Conservation (phyloP, 2,329 filamentous ascomycete genomes). For the Gremmenia infestans region DNA sequence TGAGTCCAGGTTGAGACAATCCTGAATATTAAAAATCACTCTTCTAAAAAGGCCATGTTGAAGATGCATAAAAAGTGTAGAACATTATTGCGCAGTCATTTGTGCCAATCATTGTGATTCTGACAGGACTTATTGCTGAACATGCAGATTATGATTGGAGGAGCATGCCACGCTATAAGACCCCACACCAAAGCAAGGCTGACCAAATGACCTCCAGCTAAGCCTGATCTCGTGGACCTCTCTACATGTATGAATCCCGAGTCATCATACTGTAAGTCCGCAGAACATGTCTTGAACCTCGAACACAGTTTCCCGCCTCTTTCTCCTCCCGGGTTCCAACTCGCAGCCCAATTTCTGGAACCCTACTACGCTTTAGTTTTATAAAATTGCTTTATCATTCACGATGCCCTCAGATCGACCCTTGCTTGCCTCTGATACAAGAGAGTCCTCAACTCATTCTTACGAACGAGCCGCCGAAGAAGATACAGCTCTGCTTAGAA, state of each 20-base stretch:
- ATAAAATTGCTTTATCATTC: background rate
- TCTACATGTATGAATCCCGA: too few species aligned
- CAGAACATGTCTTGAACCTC: slow-evolving; percentile 8
- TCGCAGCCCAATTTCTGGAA: background rate
- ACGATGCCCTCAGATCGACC: slow-evolving; percentile 25
- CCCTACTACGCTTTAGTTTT: background rate
- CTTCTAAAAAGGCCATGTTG: too few species aligned
- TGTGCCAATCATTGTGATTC: too few species aligned
- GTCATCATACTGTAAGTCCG: background rate
- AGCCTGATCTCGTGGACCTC: background rate
- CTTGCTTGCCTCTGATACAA: slow-evolving; percentile 32
- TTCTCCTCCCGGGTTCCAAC: background rate
- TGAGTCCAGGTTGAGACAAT: too few species aligned
- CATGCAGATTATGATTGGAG: too few species aligned
- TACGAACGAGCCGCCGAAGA: slow-evolving; percentile 48
- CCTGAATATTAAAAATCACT: too few species aligned
- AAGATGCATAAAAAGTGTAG: too few species aligned
- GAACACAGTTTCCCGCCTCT: background rate
- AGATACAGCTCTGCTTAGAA: slow-evolving; percentile 34
- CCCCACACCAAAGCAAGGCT: background rate
- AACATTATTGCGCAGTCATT: too few species aligned
- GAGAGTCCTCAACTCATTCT: slow-evolving; percentile 51
- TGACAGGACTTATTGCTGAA: too few species aligned
- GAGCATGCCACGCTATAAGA: too few species aligned
- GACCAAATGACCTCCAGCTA: background rate